Base-by-base conservation (phyloP, 495 filamentous ascomycete species). In the Astrothelium subdiscretum region DNA sequence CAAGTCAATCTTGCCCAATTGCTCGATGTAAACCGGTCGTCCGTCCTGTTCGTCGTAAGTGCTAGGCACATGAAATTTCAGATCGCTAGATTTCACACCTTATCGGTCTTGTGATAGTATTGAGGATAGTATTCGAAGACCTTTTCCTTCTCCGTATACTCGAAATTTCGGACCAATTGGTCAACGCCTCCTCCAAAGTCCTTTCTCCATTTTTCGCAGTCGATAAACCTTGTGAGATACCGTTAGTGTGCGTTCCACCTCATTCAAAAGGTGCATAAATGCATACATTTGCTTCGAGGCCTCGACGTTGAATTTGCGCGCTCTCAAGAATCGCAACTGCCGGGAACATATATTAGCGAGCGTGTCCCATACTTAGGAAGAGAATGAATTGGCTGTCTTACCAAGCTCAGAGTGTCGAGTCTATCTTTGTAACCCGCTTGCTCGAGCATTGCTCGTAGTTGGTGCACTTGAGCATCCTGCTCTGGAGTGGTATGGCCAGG, bases 101-200 rank as follows among this genome's bases (percentile, higher is more conserved):
- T 96, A 77, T 98, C 94, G 5, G 90, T 98, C 79, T 95, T 96
- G 82, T 98, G 94, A 75, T 98, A 98, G 80, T 94, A 98, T 79
- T 98, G 94, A 2, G 92, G 91, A 74, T 98, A 98, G 80, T 87
- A 97, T 73, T 92, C 77, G 78, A 91, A 94, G 52, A 98, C 82
- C 70, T 91, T 69, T 57, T 81, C 75, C 81, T 96, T 96, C 82
- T 97, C 95, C 29, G 77, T 80, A 74, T 96, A 96, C 42, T 92
- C 85, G 79, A 95, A 98, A 59, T 77, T 87, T 52, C 80, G 80
- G 60, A 89, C 81, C 20, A 92, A 82, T 43, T 95, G 81, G 74
- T 97, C 91, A n/a, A 95, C 90, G 59, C 74, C 74, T 58, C 71
- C 73, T 13, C 85, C 83, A 70, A 86, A 92, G 43, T 91, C 84